Conservation (phyloP, 805 yeast species). For the Hanseniaspora singularis region DNA sequence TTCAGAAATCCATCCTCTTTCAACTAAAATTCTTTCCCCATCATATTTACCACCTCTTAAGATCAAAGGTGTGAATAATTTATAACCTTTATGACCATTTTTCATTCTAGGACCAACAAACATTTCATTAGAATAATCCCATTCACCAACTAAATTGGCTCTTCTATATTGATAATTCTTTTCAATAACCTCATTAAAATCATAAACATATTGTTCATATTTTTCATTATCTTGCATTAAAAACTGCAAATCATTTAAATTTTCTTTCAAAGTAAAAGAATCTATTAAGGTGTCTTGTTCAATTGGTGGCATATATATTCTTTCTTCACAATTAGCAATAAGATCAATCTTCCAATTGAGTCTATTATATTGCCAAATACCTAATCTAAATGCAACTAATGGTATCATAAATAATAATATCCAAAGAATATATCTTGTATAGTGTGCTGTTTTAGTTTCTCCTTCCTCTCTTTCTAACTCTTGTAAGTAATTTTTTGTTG, state of each 20-base stretch:
- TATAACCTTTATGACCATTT: conserved; percentile 65
- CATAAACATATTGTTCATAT: conserved; percentile 43
- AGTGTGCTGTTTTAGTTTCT: conserved; percentile 25
- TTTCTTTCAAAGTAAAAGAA: not conserved
- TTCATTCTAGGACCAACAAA: conserved; percentile 81
- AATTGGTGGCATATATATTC: conserved; percentile 53
- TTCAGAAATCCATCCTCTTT: conserved; percentile 84
- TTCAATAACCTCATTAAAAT: conserved; percentile 53
- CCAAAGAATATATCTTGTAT: conserved; percentile 24
- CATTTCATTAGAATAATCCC: conserved; percentile 74
- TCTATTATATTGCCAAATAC: conserved; percentile 85
- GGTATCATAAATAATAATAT: conserved; percentile 60
- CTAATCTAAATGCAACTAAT: conserved; percentile 67
- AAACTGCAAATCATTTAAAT: conserved; percentile 3
- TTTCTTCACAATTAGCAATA: conserved; percentile 71
- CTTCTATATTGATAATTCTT: conserved; percentile 70
- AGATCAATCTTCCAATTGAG: conserved; percentile 78
- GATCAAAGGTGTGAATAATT: conserved; percentile 72
- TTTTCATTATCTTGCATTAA: not conserved
- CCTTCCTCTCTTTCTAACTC: conserved; percentile 42
- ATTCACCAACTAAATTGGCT: conserved; percentile 64
- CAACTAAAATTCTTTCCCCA: conserved; percentile 57
- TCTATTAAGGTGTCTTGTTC: conserved; percentile 3
- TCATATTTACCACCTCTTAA: conserved; percentile 45
- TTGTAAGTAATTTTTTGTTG: conserved; percentile 74